Evolutionary conservation across 495 filamentous ascomycete species (phyloP).

Genomic region (Penicillium pancosmium): DNA sequence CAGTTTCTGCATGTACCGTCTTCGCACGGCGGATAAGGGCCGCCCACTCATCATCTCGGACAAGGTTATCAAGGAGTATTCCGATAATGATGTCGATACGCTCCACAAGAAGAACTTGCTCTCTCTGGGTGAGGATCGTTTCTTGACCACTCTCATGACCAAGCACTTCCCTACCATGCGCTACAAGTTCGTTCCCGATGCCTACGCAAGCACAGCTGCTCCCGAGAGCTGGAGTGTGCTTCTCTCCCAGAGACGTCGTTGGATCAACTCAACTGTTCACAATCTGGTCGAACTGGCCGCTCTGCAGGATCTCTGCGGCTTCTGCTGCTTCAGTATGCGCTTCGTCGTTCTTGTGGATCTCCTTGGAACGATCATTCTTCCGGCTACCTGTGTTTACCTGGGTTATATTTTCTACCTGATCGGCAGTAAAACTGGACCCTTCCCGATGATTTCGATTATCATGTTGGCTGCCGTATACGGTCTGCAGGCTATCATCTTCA

Average conservation of each 20-base stretch:
- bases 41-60: conserved; percentile 91
- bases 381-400: conserved; percentile 87
- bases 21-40: conserved; percentile 89
- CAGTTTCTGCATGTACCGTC: conserved; percentile 98
- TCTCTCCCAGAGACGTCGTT: conserved; percentile 91
- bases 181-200: conserved; percentile 93
- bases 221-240: conserved; percentile 92
- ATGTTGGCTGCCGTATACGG: conserved; percentile 92
- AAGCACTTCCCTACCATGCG: conserved; percentile 96
- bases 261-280: conserved; percentile 99
- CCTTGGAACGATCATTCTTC: conserved; percentile 89
- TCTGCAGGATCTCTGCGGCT: conserved; percentile 91
- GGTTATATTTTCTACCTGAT: conserved; percentile 86
- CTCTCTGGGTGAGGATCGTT: conserved; percentile 95
- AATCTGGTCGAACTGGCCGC: conserved; percentile 88
- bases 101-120: conserved; percentile 98
- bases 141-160: conserved; percentile 95
- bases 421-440: conserved; percentile 68
- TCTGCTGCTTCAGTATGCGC: conserved; percentile 99
- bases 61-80: conserved; percentile 83
- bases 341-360: conserved; percentile 97
- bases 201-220: conserved; percentile 88
- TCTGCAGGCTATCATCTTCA: conserved; percentile 93
- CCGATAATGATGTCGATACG: conserved; percentile 85
- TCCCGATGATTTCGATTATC: conserved; percentile 84